These are phyloP conservation scores for Euptelea pleiosperma DNA, from an alignment of 164 flowering plant species.

Conservation along the genomic window DNA sequence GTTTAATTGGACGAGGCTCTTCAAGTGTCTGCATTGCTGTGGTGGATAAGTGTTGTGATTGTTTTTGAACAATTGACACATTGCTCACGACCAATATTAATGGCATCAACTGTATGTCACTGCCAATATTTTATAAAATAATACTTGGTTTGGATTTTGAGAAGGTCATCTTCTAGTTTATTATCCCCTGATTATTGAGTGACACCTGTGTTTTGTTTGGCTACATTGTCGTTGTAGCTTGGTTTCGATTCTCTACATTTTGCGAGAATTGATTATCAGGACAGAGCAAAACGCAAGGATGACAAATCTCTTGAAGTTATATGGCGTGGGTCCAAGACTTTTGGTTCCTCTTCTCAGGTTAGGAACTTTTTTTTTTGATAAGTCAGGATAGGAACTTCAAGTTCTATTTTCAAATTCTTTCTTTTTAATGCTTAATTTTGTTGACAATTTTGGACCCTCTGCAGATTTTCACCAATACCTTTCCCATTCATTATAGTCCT, in stretches of 20 bases:
- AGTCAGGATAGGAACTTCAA: too few relatives aligned
- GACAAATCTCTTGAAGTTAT: slow-evolving; percentile 84
- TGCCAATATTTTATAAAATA: too few relatives aligned
- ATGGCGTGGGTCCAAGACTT: slow-evolving; percentile 84
- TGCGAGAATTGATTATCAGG: slow-evolving; percentile 93
- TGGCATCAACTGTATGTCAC: too few relatives aligned
- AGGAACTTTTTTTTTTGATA: too few relatives aligned
- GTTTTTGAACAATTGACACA: too few relatives aligned
- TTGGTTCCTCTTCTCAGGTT: slow-evolving; percentile 82
- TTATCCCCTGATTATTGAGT: slow-evolving; percentile 5
- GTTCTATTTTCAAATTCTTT: not conserved
- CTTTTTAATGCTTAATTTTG: slow-evolving; percentile 8
- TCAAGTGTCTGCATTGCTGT: too few relatives aligned
- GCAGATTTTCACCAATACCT: slow-evolving; percentile 76
- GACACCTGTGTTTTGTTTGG: not conserved
- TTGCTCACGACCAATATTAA: too few relatives aligned
- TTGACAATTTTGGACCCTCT: slow-evolving; percentile 10
- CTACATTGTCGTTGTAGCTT: slow-evolving; percentile 37
- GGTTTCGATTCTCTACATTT: slow-evolving; percentile 90
- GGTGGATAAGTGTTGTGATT: too few relatives aligned
- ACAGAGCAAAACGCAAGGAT: slow-evolving; percentile 61
- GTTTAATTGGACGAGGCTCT: too few relatives aligned
- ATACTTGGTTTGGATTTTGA: too few relatives aligned
- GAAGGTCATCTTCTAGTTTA: too few relatives aligned
- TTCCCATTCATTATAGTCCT: slow-evolving; percentile 74